These are phyloP conservation scores for Tetraselmis striata DNA, from an alignment of 139 green algal species.

Conservation along the genomic window DNA sequence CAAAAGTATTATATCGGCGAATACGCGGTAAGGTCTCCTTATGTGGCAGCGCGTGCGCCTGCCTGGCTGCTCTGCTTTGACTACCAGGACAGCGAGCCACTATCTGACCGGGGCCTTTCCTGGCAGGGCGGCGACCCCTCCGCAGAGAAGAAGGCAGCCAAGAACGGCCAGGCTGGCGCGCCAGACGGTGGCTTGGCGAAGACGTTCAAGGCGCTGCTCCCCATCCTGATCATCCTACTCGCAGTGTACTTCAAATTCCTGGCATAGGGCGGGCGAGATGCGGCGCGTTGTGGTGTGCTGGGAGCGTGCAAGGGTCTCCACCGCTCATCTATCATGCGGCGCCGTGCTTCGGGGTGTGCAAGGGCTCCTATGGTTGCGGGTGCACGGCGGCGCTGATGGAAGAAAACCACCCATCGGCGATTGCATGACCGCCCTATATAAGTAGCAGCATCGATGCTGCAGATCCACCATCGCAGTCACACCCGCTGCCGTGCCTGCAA, in stretches of 20 bases:
- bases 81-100: too few species aligned
- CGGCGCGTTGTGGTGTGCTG: not conserved
- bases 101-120: not conserved
- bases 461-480: too few species aligned
- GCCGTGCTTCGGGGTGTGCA: not conserved
- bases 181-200: not conserved
- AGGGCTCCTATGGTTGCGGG: not conserved
- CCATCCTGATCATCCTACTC: not conserved
- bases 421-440: too few species aligned
- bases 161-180: not conserved
- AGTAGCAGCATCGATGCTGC: too few species aligned
- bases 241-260: not conserved
- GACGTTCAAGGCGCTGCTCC: constrained; percentile 1
- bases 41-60: not conserved
- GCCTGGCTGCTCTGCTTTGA: not conserved
- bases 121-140: constrained; percentile 13
- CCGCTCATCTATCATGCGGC: not conserved
- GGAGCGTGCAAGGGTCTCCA: not conserved
- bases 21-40: constrained; percentile 23
- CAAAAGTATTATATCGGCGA: constrained; percentile 45
- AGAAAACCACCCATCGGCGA: not conserved
- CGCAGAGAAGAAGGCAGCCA: constrained; percentile 4
- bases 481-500: too few species aligned
- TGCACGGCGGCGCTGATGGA: not conserved
- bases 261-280: not conserved